Evolutionary conservation across 345 rosid genomes (phyloP).

Genomic region (Eucalyptus globulus): DNA sequence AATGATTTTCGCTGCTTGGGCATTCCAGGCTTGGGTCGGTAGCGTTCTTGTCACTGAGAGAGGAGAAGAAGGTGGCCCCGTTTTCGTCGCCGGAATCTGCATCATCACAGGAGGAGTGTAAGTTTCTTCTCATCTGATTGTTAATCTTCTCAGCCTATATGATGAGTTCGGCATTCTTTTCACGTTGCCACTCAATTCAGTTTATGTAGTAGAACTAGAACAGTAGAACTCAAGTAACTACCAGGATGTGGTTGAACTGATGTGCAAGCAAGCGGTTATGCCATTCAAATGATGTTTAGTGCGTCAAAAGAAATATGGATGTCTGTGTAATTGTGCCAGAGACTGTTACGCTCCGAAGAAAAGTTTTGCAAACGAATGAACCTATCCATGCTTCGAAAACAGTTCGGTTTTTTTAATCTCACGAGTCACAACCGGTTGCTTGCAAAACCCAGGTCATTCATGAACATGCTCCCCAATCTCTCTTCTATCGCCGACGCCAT

Average conservation of each 20-base stretch:
- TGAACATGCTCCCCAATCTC: constrained; percentile 33
- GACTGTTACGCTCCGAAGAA: background rate
- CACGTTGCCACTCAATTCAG: background rate
- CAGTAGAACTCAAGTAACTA: background rate
- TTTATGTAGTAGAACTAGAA: background rate
- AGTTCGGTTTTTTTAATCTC: background rate
- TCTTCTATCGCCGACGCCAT: constrained; percentile 24
- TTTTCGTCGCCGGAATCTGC: constrained; percentile 26
- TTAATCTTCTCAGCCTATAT: constrained; percentile 1
- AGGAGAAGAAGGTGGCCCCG: constrained; percentile 36
- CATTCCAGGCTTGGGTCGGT: constrained; percentile 43
- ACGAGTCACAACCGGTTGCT: background rate
- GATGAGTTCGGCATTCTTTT: background rate
- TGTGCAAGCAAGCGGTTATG: background rate
- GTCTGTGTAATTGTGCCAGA: background rate
- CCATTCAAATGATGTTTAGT: background rate
- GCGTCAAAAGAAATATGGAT: background rate
- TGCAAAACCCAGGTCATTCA: constrained; percentile 9
- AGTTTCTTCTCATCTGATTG: constrained; percentile 18
- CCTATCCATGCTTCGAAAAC: background rate
- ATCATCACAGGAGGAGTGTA: constrained; percentile 37
- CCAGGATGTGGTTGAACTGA: background rate
- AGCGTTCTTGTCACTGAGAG: constrained; percentile 29
- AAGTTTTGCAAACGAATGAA: background rate
- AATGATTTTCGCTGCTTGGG: constrained; percentile 34